A percentile compares a stretch with the other conserved stretches of the same genome.
phyloP scores from a whole-genome alignment of 768 basidiomycete genomes.

The Pleurotus tuoliensis region DNA sequence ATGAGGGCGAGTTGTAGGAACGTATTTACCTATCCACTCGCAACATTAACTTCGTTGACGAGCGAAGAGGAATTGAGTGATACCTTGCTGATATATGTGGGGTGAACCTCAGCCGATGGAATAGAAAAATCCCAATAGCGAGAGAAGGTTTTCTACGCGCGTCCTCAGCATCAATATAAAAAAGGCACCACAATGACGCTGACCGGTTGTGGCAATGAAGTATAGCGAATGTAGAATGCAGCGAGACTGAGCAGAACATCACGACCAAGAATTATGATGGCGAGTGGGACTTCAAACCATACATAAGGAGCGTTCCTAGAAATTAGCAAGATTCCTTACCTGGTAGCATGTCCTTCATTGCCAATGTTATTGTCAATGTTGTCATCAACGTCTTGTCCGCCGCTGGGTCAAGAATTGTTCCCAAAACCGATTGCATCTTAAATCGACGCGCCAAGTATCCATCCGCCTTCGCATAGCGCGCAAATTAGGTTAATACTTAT shows the following conservation, averaged over 20 bases:
- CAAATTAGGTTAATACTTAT: constrained; percentile 2
- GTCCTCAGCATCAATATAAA: background rate
- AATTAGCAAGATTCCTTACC: constrained; percentile 41
- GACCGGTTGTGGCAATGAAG: constrained; percentile 83
- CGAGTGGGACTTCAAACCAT: constrained; percentile 67
- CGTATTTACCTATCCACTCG: constrained; percentile 70
- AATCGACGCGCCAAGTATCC: constrained; percentile 86
- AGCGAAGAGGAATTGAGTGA: constrained; percentile 1
- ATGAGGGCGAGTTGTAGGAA: constrained; percentile 88
- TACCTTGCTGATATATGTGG: constrained; percentile 93
- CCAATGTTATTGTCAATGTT: constrained; percentile 82
- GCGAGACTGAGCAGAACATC: constrained; percentile 83
- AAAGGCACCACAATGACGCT: constrained; percentile 21
- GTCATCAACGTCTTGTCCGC: constrained; percentile 97
- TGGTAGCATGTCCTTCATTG: constrained; percentile 81
- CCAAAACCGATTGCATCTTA: constrained; percentile 88
- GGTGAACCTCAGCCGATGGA: constrained; percentile 91
- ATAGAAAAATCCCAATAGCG: constrained; percentile 97
- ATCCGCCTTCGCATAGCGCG: constrained; percentile 58
- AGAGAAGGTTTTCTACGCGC: constrained; percentile 74
- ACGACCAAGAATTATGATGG: constrained; percentile 82
- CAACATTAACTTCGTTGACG: background rate
- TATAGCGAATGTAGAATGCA: constrained; percentile 92
- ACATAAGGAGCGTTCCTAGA: background rate
- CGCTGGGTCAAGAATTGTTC: constrained; percentile 93